phyloP scores from a whole-genome alignment of 177 flowering plant genomes.

The Vitis hybrid region DNA sequence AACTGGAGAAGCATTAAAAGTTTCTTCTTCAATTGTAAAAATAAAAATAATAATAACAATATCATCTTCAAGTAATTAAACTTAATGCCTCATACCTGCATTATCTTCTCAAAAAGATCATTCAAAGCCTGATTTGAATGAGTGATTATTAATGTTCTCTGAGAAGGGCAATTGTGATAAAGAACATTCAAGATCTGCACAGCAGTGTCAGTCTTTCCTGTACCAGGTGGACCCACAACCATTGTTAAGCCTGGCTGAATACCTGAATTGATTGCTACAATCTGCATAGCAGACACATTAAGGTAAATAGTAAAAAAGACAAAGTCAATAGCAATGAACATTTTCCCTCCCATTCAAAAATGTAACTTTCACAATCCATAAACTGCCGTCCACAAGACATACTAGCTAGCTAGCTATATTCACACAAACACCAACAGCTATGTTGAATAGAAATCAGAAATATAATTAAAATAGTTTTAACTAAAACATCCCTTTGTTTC shows the following conservation, averaged over 20 bases:
- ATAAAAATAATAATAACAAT: no score
- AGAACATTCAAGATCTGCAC: constrained; percentile 96
- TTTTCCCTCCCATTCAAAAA: no score
- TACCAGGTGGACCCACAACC: constrained; percentile 99
- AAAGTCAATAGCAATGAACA: background rate
- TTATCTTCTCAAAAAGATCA: constrained; percentile 98
- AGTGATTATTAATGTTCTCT: constrained; percentile 93
- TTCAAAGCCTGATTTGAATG: constrained; percentile 99
- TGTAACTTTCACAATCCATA: no score
- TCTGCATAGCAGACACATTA: constrained; percentile 34
- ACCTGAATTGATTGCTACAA: constrained; percentile 95
- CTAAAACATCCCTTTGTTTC: no score
- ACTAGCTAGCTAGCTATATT: no score
- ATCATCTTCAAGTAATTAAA: background rate
- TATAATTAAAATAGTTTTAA: no score
- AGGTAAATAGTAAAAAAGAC: background rate
- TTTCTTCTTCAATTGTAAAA: background rate
- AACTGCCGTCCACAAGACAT: no score
- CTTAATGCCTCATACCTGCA: constrained; percentile 58
- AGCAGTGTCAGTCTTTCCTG: constrained; percentile 98
- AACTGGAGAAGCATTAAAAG: background rate
- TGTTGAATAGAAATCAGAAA: no score
- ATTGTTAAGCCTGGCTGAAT: constrained; percentile 94
- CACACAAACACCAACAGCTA: no score
- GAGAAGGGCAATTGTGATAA: constrained; percentile 98